Evolutionary conservation across 169 alveolate genomes (phyloP).

Genomic region (Cryptosporidium viatorum): DNA sequence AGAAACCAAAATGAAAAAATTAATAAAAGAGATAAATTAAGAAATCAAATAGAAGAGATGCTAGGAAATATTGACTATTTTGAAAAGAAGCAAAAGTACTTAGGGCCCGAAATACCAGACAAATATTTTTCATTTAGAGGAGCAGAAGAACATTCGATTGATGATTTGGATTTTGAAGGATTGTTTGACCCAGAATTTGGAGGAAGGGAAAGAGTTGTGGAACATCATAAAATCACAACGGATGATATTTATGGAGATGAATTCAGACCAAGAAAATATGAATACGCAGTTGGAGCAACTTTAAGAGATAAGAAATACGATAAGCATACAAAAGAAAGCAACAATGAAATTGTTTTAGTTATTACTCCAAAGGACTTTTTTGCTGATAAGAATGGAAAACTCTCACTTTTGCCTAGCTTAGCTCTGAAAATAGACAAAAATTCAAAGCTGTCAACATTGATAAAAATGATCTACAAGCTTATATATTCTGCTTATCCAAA

Average conservation of each 20-base stretch:
- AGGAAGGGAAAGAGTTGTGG: slow-evolving; percentile 2
- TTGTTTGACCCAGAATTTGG: slow-evolving; percentile 2
- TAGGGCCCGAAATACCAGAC: not conserved
- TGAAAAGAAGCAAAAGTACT: not conserved
- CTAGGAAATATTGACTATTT: not conserved
- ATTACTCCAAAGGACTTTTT: slow-evolving; percentile 68
- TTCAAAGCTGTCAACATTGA: not conserved
- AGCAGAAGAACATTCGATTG: slow-evolving; percentile 45
- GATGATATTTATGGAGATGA: slow-evolving; percentile 15
- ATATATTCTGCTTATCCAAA: slow-evolving; percentile 4
- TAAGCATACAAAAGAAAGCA: not conserved
- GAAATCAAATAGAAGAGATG: not conserved
- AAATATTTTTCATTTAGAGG: slow-evolving; percentile 53
- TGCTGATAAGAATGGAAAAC: slow-evolving; percentile 49
- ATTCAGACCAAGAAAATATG: not conserved
- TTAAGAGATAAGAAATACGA: not conserved
- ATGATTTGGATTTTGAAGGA: slow-evolving; percentile 45
- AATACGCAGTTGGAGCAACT: slow-evolving; percentile 48
- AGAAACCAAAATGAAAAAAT: not conserved
- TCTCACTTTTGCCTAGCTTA: slow-evolving; percentile 19
- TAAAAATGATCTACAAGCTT: slow-evolving; percentile 17
- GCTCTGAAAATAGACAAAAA: slow-evolving; percentile 36
- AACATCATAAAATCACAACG: not conserved
- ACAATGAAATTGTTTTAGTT: slow-evolving; percentile 20
- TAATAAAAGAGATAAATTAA: not conserved